Conservation (phyloP, 2,329 filamentous ascomycete species). For the Fusarium hainanense region DNA sequence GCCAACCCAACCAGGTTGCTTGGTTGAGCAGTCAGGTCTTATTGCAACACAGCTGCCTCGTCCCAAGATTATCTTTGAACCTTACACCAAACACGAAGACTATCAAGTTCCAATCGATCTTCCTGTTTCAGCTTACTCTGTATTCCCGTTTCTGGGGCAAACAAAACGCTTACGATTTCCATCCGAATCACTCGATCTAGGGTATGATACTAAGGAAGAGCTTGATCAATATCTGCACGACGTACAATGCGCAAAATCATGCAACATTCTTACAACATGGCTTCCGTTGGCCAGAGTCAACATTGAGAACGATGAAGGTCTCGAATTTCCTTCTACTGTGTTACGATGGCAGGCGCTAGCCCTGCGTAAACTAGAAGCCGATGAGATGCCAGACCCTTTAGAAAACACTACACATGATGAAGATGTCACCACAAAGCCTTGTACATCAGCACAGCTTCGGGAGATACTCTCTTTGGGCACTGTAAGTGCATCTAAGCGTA, state of each 20-base stretch:
- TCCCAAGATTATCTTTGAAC: slow-evolving; percentile 19
- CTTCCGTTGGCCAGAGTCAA: slow-evolving; percentile 46
- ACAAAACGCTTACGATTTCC: slow-evolving; percentile 32
- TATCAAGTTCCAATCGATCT: not conserved
- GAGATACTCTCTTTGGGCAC: slow-evolving; percentile 13
- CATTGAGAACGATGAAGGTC: slow-evolving; percentile 44
- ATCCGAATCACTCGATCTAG: slow-evolving; percentile 43
- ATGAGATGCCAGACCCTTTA: slow-evolving; percentile 22
- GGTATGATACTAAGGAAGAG: slow-evolving; percentile 37
- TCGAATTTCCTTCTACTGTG: slow-evolving; percentile 41
- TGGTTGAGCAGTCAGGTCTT: slow-evolving; percentile 42
- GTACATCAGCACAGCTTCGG: not conserved
- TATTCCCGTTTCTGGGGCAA: not conserved
- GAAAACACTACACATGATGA: not conserved
- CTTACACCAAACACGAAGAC: not conserved
- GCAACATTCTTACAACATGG: slow-evolving; percentile 44
- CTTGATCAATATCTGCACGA: slow-evolving; percentile 34
- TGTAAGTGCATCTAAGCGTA: slow-evolving; percentile 1
- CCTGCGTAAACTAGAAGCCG: slow-evolving; percentile 43
- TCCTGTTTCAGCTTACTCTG: not conserved
- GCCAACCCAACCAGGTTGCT: slow-evolving; percentile 16
- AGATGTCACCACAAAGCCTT: not conserved
- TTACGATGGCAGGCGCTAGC: slow-evolving; percentile 42
- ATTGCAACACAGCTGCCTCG: slow-evolving; percentile 26
- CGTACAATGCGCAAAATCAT: slow-evolving; percentile 30